phyloP scores from a whole-genome alignment of 1,284 basidiomycete species.

The Leccinum pachyderme region DNA sequence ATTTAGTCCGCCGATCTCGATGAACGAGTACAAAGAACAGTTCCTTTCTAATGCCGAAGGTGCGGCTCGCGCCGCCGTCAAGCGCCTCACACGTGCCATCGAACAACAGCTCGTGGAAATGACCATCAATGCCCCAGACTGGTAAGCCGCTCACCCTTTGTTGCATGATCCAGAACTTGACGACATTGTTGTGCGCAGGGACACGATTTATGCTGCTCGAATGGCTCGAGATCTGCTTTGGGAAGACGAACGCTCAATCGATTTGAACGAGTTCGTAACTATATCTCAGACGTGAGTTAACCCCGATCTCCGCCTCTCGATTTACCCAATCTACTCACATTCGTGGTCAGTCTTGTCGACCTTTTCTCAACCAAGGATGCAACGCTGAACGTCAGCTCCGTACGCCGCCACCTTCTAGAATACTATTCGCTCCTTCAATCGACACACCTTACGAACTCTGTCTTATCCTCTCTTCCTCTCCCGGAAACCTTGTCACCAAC shows the following conservation, averaged over 20 bases:
- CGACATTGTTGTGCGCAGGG: constrained; percentile 49
- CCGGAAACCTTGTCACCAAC: constrained; percentile 79
- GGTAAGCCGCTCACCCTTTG: constrained; percentile 46
- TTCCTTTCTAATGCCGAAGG: constrained; percentile 73
- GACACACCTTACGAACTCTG: constrained; percentile 78
- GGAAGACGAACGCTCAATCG: constrained; percentile 72
- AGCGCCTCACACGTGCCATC: constrained; percentile 77
- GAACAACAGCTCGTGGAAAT: constrained; percentile 68
- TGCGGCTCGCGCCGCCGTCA: constrained; percentile 78
- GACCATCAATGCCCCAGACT: constrained; percentile 92
- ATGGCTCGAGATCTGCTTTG: constrained; percentile 91
- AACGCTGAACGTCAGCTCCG: constrained; percentile 57
- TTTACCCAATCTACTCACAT: constrained; percentile 26
- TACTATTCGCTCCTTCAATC: constrained; percentile 88
- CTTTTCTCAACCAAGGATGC: constrained; percentile 71
- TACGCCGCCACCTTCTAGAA: constrained; percentile 71
- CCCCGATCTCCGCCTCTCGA: constrained; percentile 26
- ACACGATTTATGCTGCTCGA: constrained; percentile 79
- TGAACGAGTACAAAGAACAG: constrained; percentile 74
- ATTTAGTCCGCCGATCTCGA: constrained; percentile 77
- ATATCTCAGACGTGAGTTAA: constrained; percentile 81
- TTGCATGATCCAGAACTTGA: constrained; percentile 12
- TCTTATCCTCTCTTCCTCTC: constrained; percentile 75
- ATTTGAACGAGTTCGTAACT: constrained; percentile 75
- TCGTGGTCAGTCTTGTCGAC: constrained; percentile 67